These are phyloP conservation scores for Diplodia seriata DNA, from an alignment of 2,329 filamentous ascomycete species.

Conservation along the genomic window DNA sequence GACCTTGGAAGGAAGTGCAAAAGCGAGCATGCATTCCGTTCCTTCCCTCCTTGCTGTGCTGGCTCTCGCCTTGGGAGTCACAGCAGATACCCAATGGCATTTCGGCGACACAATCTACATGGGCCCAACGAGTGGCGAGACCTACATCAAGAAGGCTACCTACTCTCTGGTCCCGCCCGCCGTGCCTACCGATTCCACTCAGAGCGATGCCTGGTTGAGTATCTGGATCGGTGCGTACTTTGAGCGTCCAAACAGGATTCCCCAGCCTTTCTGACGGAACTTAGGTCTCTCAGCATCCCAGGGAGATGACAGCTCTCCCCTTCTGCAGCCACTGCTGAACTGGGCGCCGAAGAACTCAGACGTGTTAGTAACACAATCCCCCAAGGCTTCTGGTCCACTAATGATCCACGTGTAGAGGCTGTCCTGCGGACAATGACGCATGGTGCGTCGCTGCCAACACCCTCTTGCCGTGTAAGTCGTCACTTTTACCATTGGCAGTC, in stretches of 20 bases:
- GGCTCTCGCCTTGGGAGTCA: neutral
- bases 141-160: constrained; percentile 27
- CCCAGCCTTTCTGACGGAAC: neutral
- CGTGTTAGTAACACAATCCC: neutral
- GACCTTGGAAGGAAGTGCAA: too few species aligned
- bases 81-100: neutral
- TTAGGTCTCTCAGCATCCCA: neutral
- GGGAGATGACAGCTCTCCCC: neutral
- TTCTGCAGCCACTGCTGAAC: constrained; percentile 3
- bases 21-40: neutral
- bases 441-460: constrained; percentile 31
- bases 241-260: neutral
- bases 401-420: neutral
- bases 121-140: constrained; percentile 25
- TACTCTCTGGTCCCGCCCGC: constrained; percentile 17
- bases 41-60: neutral
- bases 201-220: constrained; percentile 4
- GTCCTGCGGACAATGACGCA: constrained; percentile 4
- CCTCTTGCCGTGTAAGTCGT: constrained; percentile 7
- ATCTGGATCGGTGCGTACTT: constrained; percentile 29
- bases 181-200: neutral
- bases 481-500: neutral
- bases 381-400: neutral
- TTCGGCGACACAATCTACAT: constrained; percentile 29
- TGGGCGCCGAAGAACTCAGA: constrained; percentile 12